Percentiles rank a stretch among this genome's conserved stretches.
Conservation (phyloP, 2,329 filamentous ascomycete genomes). For the Sporothrix luriei region DNA sequence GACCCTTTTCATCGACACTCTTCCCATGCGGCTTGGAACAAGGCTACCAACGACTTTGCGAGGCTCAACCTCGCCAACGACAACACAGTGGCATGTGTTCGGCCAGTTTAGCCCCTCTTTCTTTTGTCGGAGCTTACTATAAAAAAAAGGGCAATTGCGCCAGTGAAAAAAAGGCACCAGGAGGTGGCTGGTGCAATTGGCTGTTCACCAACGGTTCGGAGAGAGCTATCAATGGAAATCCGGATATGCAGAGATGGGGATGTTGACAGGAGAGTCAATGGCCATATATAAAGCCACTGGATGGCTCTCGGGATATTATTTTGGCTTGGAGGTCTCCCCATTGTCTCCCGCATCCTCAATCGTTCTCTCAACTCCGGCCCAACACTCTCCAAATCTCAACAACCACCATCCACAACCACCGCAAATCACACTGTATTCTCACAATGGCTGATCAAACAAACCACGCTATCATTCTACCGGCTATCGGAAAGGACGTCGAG, state of each 20-base stretch:
- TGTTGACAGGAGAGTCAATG: background rate
- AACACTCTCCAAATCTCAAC: too few species aligned
- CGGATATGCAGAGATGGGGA: background rate
- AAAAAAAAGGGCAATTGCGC: background rate
- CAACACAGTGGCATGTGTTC: too few species aligned
- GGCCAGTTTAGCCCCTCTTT: too few species aligned
- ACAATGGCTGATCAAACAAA: conserved; percentile 3
- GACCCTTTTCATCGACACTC: too few species aligned
- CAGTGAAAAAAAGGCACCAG: too few species aligned
- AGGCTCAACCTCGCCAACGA: too few species aligned
- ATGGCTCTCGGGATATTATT: background rate
- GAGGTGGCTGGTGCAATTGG: too few species aligned
- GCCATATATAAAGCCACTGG: background rate
- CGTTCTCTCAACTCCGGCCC: background rate
- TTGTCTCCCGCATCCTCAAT: background rate
- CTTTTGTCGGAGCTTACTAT: too few species aligned
- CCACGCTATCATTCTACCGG: background rate
- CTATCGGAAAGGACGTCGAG: conserved; percentile 11
- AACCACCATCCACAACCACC: too few species aligned
- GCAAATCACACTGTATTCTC: background rate
- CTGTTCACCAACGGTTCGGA: background rate
- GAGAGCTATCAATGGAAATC: background rate
- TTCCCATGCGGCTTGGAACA: too few species aligned
- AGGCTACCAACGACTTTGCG: too few species aligned
- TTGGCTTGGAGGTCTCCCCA: background rate